Conservation (phyloP, 2,329 filamentous ascomycete species). For the Penicillium sclerotigenum region DNA sequence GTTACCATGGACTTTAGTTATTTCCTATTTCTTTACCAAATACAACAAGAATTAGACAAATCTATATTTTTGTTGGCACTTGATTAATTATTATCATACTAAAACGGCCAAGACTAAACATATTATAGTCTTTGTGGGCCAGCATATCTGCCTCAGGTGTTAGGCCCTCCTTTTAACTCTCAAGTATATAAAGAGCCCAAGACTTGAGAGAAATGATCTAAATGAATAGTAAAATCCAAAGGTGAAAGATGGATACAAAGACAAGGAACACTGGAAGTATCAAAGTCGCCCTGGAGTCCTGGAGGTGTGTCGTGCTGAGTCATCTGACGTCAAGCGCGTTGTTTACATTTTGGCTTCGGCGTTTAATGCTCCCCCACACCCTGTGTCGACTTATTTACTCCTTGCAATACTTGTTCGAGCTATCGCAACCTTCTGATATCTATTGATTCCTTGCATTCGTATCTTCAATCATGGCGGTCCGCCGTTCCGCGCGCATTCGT, state of each 20-base stretch:
- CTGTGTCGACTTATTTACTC: neutral
- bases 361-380: neutral
- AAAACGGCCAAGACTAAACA: neutral
- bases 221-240: neutral
- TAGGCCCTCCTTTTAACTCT: neutral
- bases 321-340: constrained; percentile 11
- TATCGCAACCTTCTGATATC: neutral
- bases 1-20: neutral
- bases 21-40: neutral
- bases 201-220: neutral
- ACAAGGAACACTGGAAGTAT: neutral
- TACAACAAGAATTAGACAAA: neutral
- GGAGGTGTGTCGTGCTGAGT: neutral
- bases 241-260: neutral
- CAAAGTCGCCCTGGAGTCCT: neutral
- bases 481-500: constrained; percentile 42
- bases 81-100: neutral
- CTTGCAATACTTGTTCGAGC: neutral
- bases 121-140: neutral
- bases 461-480: constrained; percentile 34
- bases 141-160: neutral
- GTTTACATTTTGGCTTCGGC: constrained; percentile 9
- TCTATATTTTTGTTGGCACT: neutral
- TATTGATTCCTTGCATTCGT: constrained; percentile 4
- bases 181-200: neutral